phyloP scores from a whole-genome alignment of 768 basidiomycete genomes.

The Krasilnikovozyma curviuscula region DNA sequence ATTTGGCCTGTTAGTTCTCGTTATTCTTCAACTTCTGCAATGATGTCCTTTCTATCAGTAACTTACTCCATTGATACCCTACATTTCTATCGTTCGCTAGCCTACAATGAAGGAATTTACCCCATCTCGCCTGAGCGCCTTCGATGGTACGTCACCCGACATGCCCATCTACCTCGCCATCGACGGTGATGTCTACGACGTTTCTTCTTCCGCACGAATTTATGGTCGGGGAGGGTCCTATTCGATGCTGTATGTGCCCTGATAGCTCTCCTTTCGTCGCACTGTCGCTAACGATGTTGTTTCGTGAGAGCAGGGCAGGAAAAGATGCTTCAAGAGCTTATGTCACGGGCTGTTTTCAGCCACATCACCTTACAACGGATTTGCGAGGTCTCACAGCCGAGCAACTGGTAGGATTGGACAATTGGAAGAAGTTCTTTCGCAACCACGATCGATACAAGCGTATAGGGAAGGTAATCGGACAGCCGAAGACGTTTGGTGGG shows the following conservation, averaged over 20 bases:
- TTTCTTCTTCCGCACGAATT: conserved; percentile 47
- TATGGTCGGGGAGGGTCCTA: conserved; percentile 70
- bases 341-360: conserved; percentile 76
- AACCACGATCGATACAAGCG: conserved; percentile 61
- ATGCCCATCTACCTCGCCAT: conserved; percentile 74
- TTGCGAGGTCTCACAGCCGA: conserved; percentile 53
- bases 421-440: conserved; percentile 81
- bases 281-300: neutral
- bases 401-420: conserved; percentile 52
- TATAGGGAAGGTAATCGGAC: conserved; percentile 44
- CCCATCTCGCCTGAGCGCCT: conserved; percentile 43
- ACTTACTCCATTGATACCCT: conserved; percentile 13
- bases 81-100: conserved; percentile 37
- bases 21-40: conserved; percentile 38
- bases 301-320: conserved; percentile 35
- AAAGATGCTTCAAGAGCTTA: conserved; percentile 79
- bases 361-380: conserved; percentile 66
- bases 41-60: conserved; percentile 13
- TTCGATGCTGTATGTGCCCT: conserved; percentile 23
- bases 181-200: conserved; percentile 83
- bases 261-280: neutral
- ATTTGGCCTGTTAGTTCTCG: neutral
- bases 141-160: conserved; percentile 46
- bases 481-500: no score
- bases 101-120: conserved; percentile 39